Base-by-base conservation (phyloP, 2,329 filamentous ascomycete species). In the Parastagonospora avenae region DNA sequence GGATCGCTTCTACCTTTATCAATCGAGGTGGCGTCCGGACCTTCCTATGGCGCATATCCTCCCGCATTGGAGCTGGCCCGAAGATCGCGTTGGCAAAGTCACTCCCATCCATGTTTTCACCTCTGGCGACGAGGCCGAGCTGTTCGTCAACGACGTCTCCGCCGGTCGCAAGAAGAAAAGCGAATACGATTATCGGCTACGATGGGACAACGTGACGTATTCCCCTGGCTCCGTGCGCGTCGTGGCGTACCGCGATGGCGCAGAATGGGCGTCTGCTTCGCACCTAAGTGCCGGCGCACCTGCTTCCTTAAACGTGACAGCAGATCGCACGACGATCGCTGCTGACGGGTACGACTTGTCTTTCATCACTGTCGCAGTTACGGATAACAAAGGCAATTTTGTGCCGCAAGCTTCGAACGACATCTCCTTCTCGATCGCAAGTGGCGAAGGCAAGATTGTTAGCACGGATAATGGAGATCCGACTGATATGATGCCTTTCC, bases 61-160 rank as follows among this genome's bases (percentile, higher is more conserved):
- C 0, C 82, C 82, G 2, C 82, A 84, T 59, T 84, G 82, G 82
- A 82, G 73, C 9, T 85, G 80, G 79, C 76, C 79, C 0, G 50
- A 36, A n/a, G 74, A 77, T 12, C 69, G 80, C 0, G 72, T 73
- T 0, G 79, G 79, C 1, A 54, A 76, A 48, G 70, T 77, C 1
- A 84, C 81, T 4, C 82, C 81, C 0, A 80, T 84, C 0, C 81
- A 84, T 59, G 80, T 83, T 0, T 83, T 82, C 55, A 75, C 80
- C 0, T 69, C 77, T 1, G 81, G 70, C 2, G 79, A 83, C 53
- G 79, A 82, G 57, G 82, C 80, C 4, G 81, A 84, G 68, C 65
- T 84, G 2, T 84, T 83, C 52, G 58, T 84, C 10, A 84, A 83
- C 45, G 79, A 77, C 2, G 57, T 72, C 35, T 80, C 79, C 0